Conservation (phyloP, 306 rosid species). For the Hylodesmum podocarpum region DNA sequence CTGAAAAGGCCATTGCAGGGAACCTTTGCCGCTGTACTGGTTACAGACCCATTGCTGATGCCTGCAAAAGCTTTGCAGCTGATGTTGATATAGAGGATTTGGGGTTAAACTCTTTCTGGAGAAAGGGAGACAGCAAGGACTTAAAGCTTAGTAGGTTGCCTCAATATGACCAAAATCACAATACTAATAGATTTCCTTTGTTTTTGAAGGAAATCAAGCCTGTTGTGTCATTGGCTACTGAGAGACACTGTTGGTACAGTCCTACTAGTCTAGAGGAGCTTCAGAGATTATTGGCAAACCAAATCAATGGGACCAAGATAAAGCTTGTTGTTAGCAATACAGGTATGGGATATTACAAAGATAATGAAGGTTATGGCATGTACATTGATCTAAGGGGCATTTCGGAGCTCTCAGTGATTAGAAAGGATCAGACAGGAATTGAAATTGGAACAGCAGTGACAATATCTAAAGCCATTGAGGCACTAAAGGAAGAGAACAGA, state of each 20-base stretch:
- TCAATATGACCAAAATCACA: conserved; percentile 32
- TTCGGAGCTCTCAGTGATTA: conserved; percentile 56
- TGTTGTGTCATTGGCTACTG: conserved; percentile 40
- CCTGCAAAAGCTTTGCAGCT: conserved; percentile 84
- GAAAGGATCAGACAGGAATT: conserved; percentile 56
- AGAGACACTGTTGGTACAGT: conserved; percentile 53
- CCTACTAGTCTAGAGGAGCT: conserved; percentile 61
- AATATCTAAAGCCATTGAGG: conserved; percentile 69
- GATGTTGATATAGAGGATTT: conserved; percentile 92
- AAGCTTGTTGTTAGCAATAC: conserved; percentile 82
- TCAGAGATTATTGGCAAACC: conserved; percentile 41
- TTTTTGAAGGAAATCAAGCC: conserved; percentile 57
- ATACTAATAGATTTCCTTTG: conserved; percentile 51
- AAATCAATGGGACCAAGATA: conserved; percentile 8
- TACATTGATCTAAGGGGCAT: conserved; percentile 60
- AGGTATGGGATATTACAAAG: conserved; percentile 78
- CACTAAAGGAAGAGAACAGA: conserved; percentile 32
- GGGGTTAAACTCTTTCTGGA: conserved; percentile 84
- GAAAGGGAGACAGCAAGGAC: conserved; percentile 56
- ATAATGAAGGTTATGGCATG: conserved; percentile 44
- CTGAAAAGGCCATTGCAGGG: conserved; percentile 80
- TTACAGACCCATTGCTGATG: conserved; percentile 88
- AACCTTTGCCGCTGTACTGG: conserved; percentile 98
- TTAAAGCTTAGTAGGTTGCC: conserved; percentile 51
- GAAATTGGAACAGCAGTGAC: conserved; percentile 74